Evolutionary conservation across 768 basidiomycete species (phyloP), one percentile per base, ranked within the genome.

Genomic region (Floccularia luteovirens): DNA sequence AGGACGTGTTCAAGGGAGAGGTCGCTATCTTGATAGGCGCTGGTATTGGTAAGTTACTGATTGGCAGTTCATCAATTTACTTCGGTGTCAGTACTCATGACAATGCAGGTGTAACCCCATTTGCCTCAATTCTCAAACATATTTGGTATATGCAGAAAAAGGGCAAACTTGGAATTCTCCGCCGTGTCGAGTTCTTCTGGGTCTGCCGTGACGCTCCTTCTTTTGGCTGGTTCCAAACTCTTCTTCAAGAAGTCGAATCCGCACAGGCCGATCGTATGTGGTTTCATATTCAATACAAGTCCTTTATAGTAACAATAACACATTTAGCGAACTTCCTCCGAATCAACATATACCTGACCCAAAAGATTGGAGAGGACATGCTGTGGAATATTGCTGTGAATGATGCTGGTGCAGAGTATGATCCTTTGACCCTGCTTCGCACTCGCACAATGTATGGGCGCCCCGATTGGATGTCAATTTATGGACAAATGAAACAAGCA

Each of bases 211-310:
- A 92, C 49, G 79, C 86, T n/a, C 89, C 89, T n/a, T 88, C 87
- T n/a, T 91, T 96, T 53, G 91, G 90, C 51, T 96, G 92, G 92
- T 94, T 97, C 76, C 89, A 93, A 59, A 80, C 74, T 45, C 64
- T 96, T 38, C 70, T 96, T 44, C 82, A 84, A 53, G 82, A 91
- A 56, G 81, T 96, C 33, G 92, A 96, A 58, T 79, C 77, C 36
- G 84, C 87, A 32, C 90, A 92, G 55, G 79, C 79, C 24, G 88
- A 92, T 69, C 86, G 90, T 90, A 55, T 69, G 87, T 28, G 27
- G 8, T 72, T 10, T 19, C 31, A 37, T 7, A 24, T 31, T 13
- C 24, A 36, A 22, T 23, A n/a, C 24, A 17, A 1, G 37, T 27
- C 24, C 28, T 41, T 16, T 4, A 17, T 28, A 10, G 20, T 37